These are phyloP conservation scores for Zymoseptoria crescenta DNA, from an alignment of 2,329 filamentous ascomycete species.

Conservation along the genomic window DNA sequence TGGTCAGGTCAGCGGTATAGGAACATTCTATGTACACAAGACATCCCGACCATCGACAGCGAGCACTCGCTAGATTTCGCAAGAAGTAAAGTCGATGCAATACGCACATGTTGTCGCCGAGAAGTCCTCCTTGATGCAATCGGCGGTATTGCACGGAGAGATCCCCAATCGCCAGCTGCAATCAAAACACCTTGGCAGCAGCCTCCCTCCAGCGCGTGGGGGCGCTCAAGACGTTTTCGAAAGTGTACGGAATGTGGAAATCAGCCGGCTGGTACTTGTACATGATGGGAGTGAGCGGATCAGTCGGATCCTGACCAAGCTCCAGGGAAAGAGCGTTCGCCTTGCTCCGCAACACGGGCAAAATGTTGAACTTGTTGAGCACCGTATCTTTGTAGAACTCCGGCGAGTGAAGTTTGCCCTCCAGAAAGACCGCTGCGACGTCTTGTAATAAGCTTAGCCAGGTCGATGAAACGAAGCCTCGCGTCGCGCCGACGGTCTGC, in stretches of 20 bases:
- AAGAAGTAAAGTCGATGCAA: not conserved
- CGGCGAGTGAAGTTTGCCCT: not conserved
- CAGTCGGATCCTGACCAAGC: not conserved
- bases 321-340: not conserved
- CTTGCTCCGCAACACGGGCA: not conserved
- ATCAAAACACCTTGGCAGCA: not conserved
- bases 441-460: not conserved
- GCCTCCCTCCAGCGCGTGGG: not conserved
- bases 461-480: not conserved
- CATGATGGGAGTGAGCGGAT: not conserved
- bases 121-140: not conserved
- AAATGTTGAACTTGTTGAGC: not conserved
- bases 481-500: not conserved
- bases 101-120: not conserved
- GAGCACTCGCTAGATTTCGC: not conserved
- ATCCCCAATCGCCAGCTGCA: not conserved
- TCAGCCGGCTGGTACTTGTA: not conserved
- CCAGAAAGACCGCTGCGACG: not conserved
- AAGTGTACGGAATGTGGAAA: not conserved
- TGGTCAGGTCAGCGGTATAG: too few species aligned
- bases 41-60: not conserved
- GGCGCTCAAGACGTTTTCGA: not conserved
- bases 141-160: not conserved
- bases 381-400: not conserved
- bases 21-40: not conserved